phyloP scores from a whole-genome alignment of 2,329 filamentous ascomycete species.

The Escovopsis weberi region DNA sequence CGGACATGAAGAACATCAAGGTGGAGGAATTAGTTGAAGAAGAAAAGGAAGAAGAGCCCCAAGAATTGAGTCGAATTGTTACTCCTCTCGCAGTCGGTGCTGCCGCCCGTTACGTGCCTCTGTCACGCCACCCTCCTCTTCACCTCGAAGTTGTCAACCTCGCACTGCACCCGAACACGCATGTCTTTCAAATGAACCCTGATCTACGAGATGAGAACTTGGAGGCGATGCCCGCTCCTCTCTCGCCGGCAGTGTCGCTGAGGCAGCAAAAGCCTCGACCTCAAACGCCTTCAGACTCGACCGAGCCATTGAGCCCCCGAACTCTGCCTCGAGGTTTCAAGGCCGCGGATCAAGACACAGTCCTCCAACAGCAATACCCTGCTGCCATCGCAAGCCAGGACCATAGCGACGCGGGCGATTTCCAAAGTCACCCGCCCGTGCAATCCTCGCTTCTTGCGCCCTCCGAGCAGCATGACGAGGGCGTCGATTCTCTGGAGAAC shows the following conservation, averaged over 20 bases:
- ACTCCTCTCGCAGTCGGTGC: constrained; percentile 4
- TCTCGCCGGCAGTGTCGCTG: constrained; percentile 4
- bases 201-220: constrained; percentile 2
- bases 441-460: constrained; percentile 16
- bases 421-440: constrained; percentile 16
- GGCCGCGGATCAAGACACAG: too few relatives aligned
- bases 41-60: neutral
- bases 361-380: too few relatives aligned
- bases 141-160: constrained; percentile 3
- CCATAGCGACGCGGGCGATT: too few relatives aligned
- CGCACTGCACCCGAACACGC: constrained; percentile 1
- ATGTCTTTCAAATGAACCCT: constrained; percentile 1
- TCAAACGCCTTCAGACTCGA: constrained; percentile 30
- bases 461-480: constrained; percentile 9
- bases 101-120: constrained; percentile 3
- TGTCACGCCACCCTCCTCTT: constrained; percentile 4
- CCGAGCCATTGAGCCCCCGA: constrained; percentile 25
- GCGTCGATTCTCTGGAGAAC: constrained; percentile 13
- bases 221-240: constrained; percentile 4
- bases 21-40: constrained; percentile 2
- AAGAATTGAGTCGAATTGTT: constrained; percentile 4
- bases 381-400: constrained; percentile 20
- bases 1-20: constrained; percentile 3
- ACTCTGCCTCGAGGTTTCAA: constrained; percentile 24
- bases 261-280: constrained; percentile 14